A percentile compares a stretch with the other conserved stretches of the same genome.
Conservation (phyloP, 1,139 yeast species). For the Hemisphaericaspora xylanilytica region DNA sequence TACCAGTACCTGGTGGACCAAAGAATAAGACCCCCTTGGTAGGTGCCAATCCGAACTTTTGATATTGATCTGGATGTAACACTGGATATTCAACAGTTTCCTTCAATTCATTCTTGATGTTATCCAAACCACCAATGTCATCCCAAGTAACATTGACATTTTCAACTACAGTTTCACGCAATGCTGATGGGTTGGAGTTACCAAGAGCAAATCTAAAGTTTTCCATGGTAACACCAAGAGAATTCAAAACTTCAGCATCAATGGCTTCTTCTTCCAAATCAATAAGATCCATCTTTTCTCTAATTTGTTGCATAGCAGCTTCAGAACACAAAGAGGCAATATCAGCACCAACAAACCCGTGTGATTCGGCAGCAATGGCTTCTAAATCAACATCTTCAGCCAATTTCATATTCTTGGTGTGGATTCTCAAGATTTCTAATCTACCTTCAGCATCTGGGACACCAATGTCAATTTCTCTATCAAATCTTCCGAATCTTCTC, state of each 20-base stretch:
- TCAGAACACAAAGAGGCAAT: slow-evolving; percentile 88
- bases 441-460: slow-evolving; percentile 99
- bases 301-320: slow-evolving; percentile 92
- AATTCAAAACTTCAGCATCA: slow-evolving; percentile 95
- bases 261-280: slow-evolving; percentile 97
- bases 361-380: slow-evolving; percentile 74
- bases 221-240: slow-evolving; percentile 98
- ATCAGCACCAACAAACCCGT: slow-evolving; percentile 96
- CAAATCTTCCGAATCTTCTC: slow-evolving; percentile 98
- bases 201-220: slow-evolving; percentile 97
- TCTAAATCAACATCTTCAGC: slow-evolving; percentile 95
- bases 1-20: slow-evolving; percentile 99
- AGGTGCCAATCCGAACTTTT: slow-evolving; percentile 96
- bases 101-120: slow-evolving; percentile 92
- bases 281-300: slow-evolving; percentile 98
- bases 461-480: slow-evolving; percentile 98
- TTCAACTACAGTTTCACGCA: slow-evolving; percentile 99
- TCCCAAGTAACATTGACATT: slow-evolving; percentile 98
- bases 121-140: slow-evolving; percentile 94
- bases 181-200: slow-evolving; percentile 97
- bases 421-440: slow-evolving; percentile 83
- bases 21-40: slow-evolving; percentile 97
- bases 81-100: slow-evolving; percentile 99
- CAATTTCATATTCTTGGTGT: slow-evolving; percentile 95
- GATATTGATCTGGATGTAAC: slow-evolving; percentile 96